Conservation (phyloP, 1,284 basidiomycete genomes). For the Ustilago cynodontis region DNA sequence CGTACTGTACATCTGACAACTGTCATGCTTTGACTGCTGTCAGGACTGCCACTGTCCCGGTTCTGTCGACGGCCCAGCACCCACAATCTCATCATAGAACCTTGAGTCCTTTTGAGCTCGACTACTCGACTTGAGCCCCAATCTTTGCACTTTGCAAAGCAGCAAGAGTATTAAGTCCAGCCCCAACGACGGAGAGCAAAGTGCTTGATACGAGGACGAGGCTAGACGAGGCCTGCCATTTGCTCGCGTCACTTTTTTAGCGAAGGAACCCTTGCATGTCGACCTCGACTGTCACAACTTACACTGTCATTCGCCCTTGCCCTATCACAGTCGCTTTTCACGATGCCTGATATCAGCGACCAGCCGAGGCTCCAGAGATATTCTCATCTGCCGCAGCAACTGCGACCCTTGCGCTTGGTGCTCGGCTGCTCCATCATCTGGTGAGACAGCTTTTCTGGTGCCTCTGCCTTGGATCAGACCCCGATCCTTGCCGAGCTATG, state of each 20-base stretch:
- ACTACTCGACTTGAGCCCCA: too few relatives aligned
- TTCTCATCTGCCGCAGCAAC: not conserved
- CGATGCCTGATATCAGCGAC: not conserved
- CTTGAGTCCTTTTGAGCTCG: too few relatives aligned
- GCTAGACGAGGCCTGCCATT: conserved; percentile 2
- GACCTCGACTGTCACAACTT: conserved; percentile 9
- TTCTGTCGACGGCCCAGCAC: too few relatives aligned
- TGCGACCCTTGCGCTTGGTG: not conserved
- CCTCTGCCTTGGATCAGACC: too few relatives aligned
- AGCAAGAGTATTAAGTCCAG: too few relatives aligned
- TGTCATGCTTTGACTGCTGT: too few relatives aligned
- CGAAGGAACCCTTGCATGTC: conserved; percentile 14
- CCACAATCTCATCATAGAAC: too few relatives aligned
- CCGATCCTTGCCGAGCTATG: not conserved
- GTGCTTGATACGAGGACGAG: not conserved
- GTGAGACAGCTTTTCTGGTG: too few relatives aligned
- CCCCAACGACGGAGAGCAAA: not conserved
- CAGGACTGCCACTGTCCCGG: too few relatives aligned
- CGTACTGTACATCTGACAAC: too few relatives aligned
- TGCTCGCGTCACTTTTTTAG: conserved; percentile 12
- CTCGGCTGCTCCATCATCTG: not conserved
- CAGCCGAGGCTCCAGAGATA: not conserved
- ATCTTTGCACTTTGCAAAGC: too few relatives aligned
- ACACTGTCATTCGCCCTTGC: not conserved
- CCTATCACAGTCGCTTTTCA: not conserved